A percentile compares a stretch with the other conserved stretches of the same genome.
Evolutionary conservation across 2,329 filamentous ascomycete species (phyloP).

Genomic region (Sarocladium strictum): DNA sequence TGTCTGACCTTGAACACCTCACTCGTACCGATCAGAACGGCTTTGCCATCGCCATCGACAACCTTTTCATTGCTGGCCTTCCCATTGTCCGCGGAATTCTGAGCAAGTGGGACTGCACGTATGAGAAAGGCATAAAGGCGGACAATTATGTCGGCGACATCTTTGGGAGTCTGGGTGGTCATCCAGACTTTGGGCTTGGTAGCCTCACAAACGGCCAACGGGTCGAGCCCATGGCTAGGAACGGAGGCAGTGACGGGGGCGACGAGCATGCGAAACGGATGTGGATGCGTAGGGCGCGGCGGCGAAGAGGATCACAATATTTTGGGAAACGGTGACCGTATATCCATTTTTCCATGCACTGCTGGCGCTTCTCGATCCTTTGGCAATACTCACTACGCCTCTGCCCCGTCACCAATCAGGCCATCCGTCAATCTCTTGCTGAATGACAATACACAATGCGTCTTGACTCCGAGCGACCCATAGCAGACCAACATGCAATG

Average conservation of each 20-base stretch:
- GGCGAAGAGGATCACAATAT: not conserved
- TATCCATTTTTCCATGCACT: not conserved
- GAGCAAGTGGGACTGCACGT: conserved; percentile 52
- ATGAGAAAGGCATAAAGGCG: conserved; percentile 48
- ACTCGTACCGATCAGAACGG: conserved; percentile 55
- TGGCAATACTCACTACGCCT: not conserved
- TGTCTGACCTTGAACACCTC: conserved; percentile 53
- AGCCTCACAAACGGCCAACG: conserved; percentile 33
- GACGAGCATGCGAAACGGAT: conserved; percentile 4
- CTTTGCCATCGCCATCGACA: conserved; percentile 56
- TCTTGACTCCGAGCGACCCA: conserved; percentile 28
- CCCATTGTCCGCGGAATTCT: conserved; percentile 61
- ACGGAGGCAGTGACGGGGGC: not conserved
- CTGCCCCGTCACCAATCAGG: conserved; percentile 19
- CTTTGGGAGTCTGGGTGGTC: conserved; percentile 60
- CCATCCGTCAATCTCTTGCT: conserved; percentile 24
- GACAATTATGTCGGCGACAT: conserved; percentile 67
- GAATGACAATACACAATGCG: conserved; percentile 24
- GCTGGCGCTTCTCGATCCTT: not conserved
- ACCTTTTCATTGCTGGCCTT: conserved; percentile 61
- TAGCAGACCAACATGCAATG: conserved; percentile 26
- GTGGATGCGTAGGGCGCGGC: not conserved
- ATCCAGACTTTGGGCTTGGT: conserved; percentile 58
- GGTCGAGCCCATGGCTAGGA: conserved; percentile 17
- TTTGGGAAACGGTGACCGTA: not conserved